Percentiles rank a stretch among this genome's conserved stretches.
phyloP scores from a whole-genome alignment of 441 rosid genomes.

The Euphorbia schlechtendalii region DNA sequence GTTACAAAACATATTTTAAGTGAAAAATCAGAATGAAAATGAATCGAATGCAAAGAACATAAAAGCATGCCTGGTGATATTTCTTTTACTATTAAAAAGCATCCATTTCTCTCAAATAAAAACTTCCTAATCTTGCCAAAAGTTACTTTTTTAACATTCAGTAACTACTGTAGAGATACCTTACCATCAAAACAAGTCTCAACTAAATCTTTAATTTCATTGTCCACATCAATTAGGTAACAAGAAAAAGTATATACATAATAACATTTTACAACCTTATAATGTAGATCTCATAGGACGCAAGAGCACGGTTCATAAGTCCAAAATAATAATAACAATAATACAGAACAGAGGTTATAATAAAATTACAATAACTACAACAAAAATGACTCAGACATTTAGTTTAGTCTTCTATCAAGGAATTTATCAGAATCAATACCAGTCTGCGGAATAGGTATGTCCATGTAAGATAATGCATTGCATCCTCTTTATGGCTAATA shows the following conservation, averaged over 20 bases:
- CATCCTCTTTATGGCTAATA: constrained; percentile 91
- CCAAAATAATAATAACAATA: neutral
- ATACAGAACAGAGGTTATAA: neutral
- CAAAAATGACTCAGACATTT: neutral
- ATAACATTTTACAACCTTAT: neutral
- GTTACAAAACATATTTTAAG: too few relatives aligned
- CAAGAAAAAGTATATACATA: neutral
- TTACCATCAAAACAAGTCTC: neutral
- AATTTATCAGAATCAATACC: constrained; percentile 43
- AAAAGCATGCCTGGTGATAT: neutral
- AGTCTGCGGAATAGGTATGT: constrained; percentile 94
- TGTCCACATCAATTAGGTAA: neutral
- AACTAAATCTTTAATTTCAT: neutral
- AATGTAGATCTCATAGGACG: neutral
- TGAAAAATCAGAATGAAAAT: neutral
- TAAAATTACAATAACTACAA: neutral
- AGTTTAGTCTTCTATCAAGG: neutral
- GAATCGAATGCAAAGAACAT: neutral
- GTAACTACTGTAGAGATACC: neutral
- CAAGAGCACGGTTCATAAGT: neutral
- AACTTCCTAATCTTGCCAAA: neutral
- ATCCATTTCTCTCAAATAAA: neutral
- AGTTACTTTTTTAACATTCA: neutral
- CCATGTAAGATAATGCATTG: constrained; percentile 95
- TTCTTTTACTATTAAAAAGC: neutral